Percentiles rank a stretch among this genome's conserved stretches.
Conservation (phyloP, 306 rosid species). For the Trifolium repens region DNA sequence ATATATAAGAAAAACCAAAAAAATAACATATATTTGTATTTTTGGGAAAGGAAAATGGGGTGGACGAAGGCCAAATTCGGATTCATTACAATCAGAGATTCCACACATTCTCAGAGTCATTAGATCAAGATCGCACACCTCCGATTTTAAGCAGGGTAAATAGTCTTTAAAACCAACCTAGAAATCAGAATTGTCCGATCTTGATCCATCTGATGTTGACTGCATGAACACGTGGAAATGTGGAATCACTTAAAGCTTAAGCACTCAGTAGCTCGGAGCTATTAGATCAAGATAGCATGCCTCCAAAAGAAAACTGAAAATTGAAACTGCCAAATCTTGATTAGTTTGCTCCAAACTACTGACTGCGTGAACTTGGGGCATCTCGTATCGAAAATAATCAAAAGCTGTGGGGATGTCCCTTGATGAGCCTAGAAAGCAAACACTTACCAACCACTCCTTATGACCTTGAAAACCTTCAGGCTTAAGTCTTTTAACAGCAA, state of each 20-base stretch:
- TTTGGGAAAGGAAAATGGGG: background rate
- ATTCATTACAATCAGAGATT: background rate
- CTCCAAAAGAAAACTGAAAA: background rate
- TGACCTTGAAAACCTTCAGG: conserved; percentile 93
- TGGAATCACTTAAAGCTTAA: background rate
- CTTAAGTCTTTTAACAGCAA: conserved; percentile 93
- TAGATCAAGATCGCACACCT: background rate
- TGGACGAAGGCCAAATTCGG: background rate
- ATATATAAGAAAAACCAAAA: conserved; percentile 20
- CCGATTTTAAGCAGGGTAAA: background rate
- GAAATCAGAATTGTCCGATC: background rate
- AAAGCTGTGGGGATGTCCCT: background rate
- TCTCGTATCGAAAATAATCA: background rate
- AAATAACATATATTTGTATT: conserved; percentile 1
- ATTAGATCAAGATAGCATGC: background rate
- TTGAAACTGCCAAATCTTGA: background rate
- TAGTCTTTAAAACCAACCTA: background rate
- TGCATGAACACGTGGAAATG: background rate
- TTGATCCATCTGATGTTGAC: background rate
- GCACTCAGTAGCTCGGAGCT: background rate
- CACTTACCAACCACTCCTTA: conserved; percentile 95
- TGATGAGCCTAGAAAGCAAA: background rate
- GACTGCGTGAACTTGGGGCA: background rate
- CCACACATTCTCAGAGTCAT: background rate
- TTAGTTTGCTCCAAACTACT: background rate